Base-by-base conservation (phyloP, 176 grass and related monocot species). In the Phragmites australis region DNA sequence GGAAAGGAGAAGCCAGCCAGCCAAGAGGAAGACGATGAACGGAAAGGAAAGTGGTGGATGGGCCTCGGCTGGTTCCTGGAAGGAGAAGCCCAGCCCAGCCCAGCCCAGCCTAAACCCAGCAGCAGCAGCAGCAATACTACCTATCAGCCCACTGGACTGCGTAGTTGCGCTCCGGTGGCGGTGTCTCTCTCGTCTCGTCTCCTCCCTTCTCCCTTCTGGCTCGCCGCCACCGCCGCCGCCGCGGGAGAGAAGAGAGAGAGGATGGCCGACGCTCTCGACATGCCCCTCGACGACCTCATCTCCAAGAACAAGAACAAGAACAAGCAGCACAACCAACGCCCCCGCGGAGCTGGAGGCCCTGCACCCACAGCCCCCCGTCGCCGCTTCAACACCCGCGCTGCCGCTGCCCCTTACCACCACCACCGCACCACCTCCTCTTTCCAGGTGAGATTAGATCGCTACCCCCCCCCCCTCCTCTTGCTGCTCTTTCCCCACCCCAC, bases 261-360 rank as follows among this genome's bases (percentile, higher is more conserved):
- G 26, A 89, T 89, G 92, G 63, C 81, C 53, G 90, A 53, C 53
- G 21, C 87, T 58, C 86, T 94, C 27, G 89, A 94, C 77, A 74
- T 94, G 89, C 84, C 92, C 16, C 89, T 94, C 4, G 92, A 91
- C 40, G 92, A 94, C 74, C 83, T 94, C 83, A 91, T 94, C 89
- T 84, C 88, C 59, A 94, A 89, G 46, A 94, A 81, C 72, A 89
- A 91, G 52, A 87, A 80, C 41, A 87, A n/a, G n/a, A n/a, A n/a
- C n/a, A n/a, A n/a, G n/a, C n/a, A n/a, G n/a, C n/a, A 84, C 37
- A 69, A 39, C 41, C 15, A 14, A 26, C 51, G 11, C 48, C 70
- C 27, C 30, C 44, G 70, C 45, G 34, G 75, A n/a, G n/a, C n/a
- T 5, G 50, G 61, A 26, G 22, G 37, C 54, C 65, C 29, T 27